Evolutionary conservation across 371 early-diverging fungal genomes (phyloP), one percentile per base, ranked within the genome.

Genomic region (Circinella umbellata): DNA sequence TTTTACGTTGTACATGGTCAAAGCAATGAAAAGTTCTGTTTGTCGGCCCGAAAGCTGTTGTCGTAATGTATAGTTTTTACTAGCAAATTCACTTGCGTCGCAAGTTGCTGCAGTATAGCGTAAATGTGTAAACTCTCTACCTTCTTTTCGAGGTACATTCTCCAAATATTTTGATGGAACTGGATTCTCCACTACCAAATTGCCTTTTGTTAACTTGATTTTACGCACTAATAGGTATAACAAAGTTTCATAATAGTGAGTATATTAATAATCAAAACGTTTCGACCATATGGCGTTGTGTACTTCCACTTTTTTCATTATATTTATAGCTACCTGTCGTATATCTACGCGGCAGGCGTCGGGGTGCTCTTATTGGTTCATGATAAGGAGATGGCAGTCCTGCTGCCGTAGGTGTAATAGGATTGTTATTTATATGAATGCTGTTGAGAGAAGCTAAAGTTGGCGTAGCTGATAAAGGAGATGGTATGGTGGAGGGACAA

Each of bases 11-110:
- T 93, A 92, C 92, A 94, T 92, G 54, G 93, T 93, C 66, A 96
- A 84, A 49, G 96, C 96, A 70, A 93, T 90, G 69, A 93, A 93
- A 55, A 98, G 76, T 80, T 97, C 97, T 5, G 97, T 97, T 69
- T 88, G 70, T 55, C 90, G 86, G 49, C 86, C 78, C 70, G 91
- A 74, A 72, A 91, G 78, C 69, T 90, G 86, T 68, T 93, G 97
- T 49, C 98, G 88, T 64, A 97, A 85, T 18, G 91, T 90, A 78
- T 95, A 97, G 27, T 89, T 88, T 34, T 90, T 82, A 11, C 70
- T 69, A 34, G 67, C 69, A 79, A 96, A 97, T 39, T 95, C 91
- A 73, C 93, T 88, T 7, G 96, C 92, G 73, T 94, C 93, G 73
- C 90, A 92, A 13, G 93, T 93, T 17, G 90, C 92, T 38, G 93